Evolutionary conservation across 2,329 filamentous ascomycete species (phyloP).

Genomic region (Cytospora piceae): DNA sequence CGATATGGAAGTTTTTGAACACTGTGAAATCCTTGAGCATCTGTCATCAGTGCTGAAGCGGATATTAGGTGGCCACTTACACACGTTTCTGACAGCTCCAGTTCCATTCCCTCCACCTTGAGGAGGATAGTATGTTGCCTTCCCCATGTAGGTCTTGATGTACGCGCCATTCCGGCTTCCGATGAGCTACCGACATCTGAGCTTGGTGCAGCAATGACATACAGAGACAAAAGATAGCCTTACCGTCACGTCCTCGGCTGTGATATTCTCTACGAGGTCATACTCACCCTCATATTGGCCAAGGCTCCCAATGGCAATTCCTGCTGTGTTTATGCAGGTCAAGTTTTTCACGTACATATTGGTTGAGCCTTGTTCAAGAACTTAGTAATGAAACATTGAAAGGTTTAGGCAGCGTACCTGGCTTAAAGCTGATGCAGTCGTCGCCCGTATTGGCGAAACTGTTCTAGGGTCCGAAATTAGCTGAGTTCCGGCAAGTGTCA

Average conservation of each 20-base stretch:
- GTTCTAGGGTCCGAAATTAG: not conserved
- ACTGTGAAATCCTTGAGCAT: not conserved
- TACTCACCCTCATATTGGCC: conserved; percentile 16
- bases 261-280: conserved; percentile 19
- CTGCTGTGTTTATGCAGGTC: conserved; percentile 15
- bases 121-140: conserved; percentile 19
- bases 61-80: not conserved
- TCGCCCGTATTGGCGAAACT: conserved; percentile 13
- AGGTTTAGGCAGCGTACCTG: conserved; percentile 3
- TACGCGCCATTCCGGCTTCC: conserved; percentile 20
- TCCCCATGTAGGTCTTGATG: conserved; percentile 23
- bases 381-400: not conserved
- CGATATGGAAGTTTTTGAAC: conserved; percentile 21
- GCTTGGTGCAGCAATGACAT: not conserved
- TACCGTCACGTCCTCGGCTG: conserved; percentile 18
- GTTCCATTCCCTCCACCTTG: conserved; percentile 21
- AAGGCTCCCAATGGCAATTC: conserved; percentile 18
- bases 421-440: conserved; percentile 19
- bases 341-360: conserved; percentile 15
- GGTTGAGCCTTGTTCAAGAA: conserved; percentile 4
- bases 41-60: not conserved
- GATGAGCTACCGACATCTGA: conserved; percentile 10
- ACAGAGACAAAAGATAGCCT: not conserved
- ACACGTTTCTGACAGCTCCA: conserved; percentile 18
- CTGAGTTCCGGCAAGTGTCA: not conserved